These are phyloP conservation scores for Pseudocercospora crystallina DNA, from an alignment of 2,329 filamentous ascomycete species.

Conservation along the genomic window DNA sequence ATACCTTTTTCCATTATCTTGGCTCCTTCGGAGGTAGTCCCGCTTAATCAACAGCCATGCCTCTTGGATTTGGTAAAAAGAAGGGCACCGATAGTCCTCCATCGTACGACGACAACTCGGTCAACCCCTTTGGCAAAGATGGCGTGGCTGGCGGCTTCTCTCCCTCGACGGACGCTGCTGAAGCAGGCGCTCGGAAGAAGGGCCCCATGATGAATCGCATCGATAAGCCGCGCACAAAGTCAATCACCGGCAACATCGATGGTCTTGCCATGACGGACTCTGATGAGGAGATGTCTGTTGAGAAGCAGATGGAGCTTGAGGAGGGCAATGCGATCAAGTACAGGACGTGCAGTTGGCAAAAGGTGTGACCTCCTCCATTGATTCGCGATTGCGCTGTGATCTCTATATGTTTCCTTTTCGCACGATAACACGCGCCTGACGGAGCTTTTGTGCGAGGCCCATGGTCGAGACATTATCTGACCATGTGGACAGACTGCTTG, in stretches of 20 bases:
- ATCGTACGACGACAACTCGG: conserved; percentile 3
- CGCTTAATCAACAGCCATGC: conserved; percentile 9
- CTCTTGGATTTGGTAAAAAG: not conserved
- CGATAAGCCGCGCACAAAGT: conserved; percentile 38
- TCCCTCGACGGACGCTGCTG: conserved; percentile 28
- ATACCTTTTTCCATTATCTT: conserved; percentile 18
- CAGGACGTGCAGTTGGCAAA: conserved; percentile 89
- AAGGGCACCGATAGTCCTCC: too few species aligned
- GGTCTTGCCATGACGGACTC: conserved; percentile 14
- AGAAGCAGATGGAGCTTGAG: conserved; percentile 74
- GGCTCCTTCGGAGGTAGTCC: conserved; percentile 13
- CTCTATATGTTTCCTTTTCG: not conserved
- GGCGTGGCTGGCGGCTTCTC: conserved; percentile 30
- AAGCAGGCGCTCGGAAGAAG: conserved; percentile 30
- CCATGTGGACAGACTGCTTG: conserved; percentile 66
- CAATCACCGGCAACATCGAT: conserved; percentile 29
- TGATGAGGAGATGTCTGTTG: conserved; percentile 46
- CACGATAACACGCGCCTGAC: not conserved
- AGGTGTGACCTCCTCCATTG: conserved; percentile 51
- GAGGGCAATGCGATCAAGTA: conserved; percentile 81
- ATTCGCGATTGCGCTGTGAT: not conserved
- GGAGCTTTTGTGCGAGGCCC: not conserved
- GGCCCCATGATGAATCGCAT: conserved; percentile 42
- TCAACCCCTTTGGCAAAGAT: conserved; percentile 23
- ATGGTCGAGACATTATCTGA: conserved; percentile 3